phyloP scores from a whole-genome alignment of 768 basidiomycete genomes.

The Pulveroboletus ravenelii region DNA sequence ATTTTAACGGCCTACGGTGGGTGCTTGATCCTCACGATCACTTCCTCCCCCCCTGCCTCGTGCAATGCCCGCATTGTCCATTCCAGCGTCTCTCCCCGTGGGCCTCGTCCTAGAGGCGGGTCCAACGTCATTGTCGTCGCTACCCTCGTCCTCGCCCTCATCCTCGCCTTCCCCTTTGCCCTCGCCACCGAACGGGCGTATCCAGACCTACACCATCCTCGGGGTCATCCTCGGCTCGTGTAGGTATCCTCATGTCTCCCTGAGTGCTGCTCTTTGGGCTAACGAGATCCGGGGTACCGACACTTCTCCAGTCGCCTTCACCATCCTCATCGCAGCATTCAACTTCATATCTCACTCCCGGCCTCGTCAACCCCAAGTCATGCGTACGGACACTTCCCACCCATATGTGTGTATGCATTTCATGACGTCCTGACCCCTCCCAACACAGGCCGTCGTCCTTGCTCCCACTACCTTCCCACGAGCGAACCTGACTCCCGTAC shows the following conservation, averaged over 20 bases:
- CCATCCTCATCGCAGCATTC: conserved; percentile 4
- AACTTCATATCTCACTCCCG: conserved; percentile 1
- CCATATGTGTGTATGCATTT: not conserved
- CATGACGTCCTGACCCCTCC: no score
- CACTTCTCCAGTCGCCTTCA: conserved; percentile 8
- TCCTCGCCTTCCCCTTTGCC: no score
- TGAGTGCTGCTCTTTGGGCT: not conserved
- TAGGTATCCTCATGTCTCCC: not conserved
- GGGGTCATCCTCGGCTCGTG: conserved; percentile 13
- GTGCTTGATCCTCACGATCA: no score
- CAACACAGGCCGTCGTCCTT: no score
- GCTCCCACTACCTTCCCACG: no score
- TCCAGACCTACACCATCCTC: conserved; percentile 9
- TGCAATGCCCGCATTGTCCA: not conserved
- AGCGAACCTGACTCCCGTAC: not conserved
- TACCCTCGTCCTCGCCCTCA: no score
- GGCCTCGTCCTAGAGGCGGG: not conserved
- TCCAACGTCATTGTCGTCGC: not conserved
- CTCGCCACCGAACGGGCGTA: not conserved
- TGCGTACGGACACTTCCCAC: no score
- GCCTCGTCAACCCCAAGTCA: no score
- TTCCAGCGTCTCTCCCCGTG: not conserved
- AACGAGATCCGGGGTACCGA: not conserved
- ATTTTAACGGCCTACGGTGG: no score
- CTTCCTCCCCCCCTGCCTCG: no score